Evolutionary conservation across 208 protist genomes (phyloP).

Genomic region (Trypanosomatidae sp.): DNA sequence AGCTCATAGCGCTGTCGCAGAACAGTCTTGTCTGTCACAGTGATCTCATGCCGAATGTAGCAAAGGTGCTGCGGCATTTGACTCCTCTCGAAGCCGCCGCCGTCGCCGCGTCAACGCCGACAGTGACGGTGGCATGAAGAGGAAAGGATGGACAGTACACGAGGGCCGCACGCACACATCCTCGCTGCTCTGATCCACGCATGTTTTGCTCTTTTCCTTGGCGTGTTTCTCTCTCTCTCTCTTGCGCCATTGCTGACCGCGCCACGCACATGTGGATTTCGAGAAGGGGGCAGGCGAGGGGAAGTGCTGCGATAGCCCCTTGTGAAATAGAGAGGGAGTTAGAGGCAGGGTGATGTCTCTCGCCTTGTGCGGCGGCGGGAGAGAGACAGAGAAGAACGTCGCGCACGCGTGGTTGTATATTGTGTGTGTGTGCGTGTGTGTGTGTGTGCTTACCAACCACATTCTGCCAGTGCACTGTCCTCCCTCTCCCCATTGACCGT

Average conservation of each 20-base stretch:
- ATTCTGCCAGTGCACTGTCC: neutral
- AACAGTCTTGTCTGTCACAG: neutral
- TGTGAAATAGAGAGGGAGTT: neutral
- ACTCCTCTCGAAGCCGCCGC: slow-evolving; percentile 6
- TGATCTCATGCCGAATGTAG: slow-evolving; percentile 6
- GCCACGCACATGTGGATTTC: neutral
- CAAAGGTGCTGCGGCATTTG: slow-evolving; percentile 13
- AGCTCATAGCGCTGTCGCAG: slow-evolving; percentile 9
- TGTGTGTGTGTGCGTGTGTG: neutral
- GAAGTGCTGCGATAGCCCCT: neutral
- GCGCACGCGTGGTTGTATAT: neutral
- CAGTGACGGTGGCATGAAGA: neutral
- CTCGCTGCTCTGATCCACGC: neutral
- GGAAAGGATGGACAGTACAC: neutral
- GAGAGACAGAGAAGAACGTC: neutral
- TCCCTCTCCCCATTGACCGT: neutral
- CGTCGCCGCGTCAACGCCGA: slow-evolving; percentile 1
- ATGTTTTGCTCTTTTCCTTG: neutral
- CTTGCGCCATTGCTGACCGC: neutral
- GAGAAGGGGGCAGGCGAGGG: neutral
- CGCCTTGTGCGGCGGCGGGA: neutral
- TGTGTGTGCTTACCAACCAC: neutral
- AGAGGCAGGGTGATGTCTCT: too few relatives aligned
- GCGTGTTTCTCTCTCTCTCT: neutral
- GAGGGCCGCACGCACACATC: neutral